Evolutionary conservation across 164 flowering plant species (phyloP).

Genomic region (Stephania cephalantha): DNA sequence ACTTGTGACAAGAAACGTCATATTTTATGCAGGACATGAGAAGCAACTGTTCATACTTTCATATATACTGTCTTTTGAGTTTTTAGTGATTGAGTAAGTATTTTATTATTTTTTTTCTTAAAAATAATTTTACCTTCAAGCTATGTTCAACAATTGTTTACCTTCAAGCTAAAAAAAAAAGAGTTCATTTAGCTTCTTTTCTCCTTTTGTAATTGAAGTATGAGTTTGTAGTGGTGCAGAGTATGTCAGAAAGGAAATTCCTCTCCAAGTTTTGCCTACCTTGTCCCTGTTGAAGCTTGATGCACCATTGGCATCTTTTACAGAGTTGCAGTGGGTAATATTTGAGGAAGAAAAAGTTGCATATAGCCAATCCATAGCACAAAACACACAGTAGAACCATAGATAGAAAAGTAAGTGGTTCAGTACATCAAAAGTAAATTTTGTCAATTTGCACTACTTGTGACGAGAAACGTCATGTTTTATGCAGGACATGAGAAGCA

Average conservation of each 20-base stretch:
- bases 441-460: too few species aligned
- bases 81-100: too few species aligned
- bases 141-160: too few species aligned
- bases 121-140: too few species aligned
- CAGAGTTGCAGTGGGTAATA: slow-evolving; percentile 70
- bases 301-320: slow-evolving; percentile 64
- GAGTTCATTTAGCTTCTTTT: not conserved
- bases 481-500: too few species aligned
- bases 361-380: slow-evolving; percentile 65
- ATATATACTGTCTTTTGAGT: too few species aligned
- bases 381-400: slow-evolving; percentile 55
- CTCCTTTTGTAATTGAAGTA: not conserved
- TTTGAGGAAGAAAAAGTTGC: slow-evolving; percentile 91
- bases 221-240: slow-evolving; percentile 70
- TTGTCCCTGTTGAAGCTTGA: slow-evolving; percentile 58
- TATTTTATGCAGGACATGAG: too few species aligned
- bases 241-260: slow-evolving; percentile 79
- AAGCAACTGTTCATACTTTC: too few species aligned
- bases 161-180: not conserved
- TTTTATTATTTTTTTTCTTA: too few species aligned
- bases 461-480: too few species aligned
- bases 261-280: slow-evolving; percentile 69
- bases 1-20: too few species aligned
- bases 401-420: not conserved
- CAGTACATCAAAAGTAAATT: too few species aligned